Base-by-base conservation (phyloP, 352 stramenopile species). In the Phytopythium aichiense region DNA sequence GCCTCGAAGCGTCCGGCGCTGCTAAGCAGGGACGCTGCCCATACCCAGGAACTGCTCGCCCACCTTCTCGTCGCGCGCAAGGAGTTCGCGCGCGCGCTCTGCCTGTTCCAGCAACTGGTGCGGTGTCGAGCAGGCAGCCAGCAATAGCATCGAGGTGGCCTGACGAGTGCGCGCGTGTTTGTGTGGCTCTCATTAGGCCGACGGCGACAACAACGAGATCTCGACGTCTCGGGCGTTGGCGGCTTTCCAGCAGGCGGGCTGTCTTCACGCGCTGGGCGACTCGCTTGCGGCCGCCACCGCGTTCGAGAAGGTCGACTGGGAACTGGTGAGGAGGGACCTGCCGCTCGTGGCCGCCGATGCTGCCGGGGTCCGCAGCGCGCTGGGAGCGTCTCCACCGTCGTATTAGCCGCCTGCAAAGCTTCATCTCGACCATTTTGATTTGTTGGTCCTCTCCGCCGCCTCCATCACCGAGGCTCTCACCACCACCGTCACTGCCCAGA, bases 41-140 rank as follows among this genome's bases (percentile, higher is more conserved):
- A 38, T 28, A 7, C 28, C 0, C 53, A 88, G 74, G 76, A 87
- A 51, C 67, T 87, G 23, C 56, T 86, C 11, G 71, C 67, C n/a
- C 71, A 88, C 37, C 54, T 83, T 25, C 58, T 73, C 40, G 66
- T 79, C 16, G 64, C 65, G 6, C 58, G 43, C 7, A 62, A 59
- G 6, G 55, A 64, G 8, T 68, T 72, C 28, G 58, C 71, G 35
- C 68, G 69, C 28, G 71, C 68, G n/a, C 61, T 65, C 51, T 40
- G 63, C 28, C 38, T 81, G 18, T 52, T 67, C 28, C 51, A 72
- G 6, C 28, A 55, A 28, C 33, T 74, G 66, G 69, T 74, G 65
- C 23, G 20, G 18, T 12, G 9, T 9, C 42, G 25, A 33, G 1
- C 22, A 46, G 35, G 4, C 49, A 15, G 7, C 25, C 33, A 13